Base-by-base conservation (phyloP, 2,329 filamentous ascomycete genomes). In the Phyllosticta citrichinensis region DNA sequence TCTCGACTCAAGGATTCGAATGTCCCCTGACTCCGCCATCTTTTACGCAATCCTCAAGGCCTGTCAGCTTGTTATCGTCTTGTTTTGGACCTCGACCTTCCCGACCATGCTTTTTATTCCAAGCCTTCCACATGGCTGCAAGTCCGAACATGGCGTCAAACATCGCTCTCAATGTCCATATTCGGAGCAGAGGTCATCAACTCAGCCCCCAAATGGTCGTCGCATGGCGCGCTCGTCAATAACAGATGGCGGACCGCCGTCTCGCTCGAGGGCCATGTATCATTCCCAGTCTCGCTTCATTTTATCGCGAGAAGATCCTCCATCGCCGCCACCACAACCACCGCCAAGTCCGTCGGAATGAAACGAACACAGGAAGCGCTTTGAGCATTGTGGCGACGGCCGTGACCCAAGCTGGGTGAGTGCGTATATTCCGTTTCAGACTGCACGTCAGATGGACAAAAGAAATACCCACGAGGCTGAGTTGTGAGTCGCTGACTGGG, bases 281-380 rank as follows among this genome's bases (percentile, higher is more conserved):
- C 40, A 47, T 12, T 47, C 17, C 14, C 40, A 47, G 40, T 27
- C 24, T 22, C 63, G 64, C 35, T 66, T 66, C 57, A 61, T 68
- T 25, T 55, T 61, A 27, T 73, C 71, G 58, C 69, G 70, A 65
- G 71, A 71, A 22, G 73, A 75, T 50, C 71, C 73, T 10, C 73
- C 73, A 30, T 74, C 73, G 27, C 73, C 73, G 27, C 73, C 73
- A 25, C 72, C 73, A 33, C 72, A 74, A 62, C 73, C 73, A 14
- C 73, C 73, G 52, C 72, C 73, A 67, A 75, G 73, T 52, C 73
- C 73, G 57, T 27, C 2, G 35, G 52, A 51, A 60, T 50, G 57
- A 52, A 12, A 47, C 3, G 14, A 47, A 47, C 6, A n/a, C 12
- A n/a, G n/a, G 14, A 8, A 17, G 17, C 40, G n/a, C 40, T 8